Evolutionary conservation across 768 basidiomycete genomes (phyloP).

Genomic region (Agrocybe pediades): DNA sequence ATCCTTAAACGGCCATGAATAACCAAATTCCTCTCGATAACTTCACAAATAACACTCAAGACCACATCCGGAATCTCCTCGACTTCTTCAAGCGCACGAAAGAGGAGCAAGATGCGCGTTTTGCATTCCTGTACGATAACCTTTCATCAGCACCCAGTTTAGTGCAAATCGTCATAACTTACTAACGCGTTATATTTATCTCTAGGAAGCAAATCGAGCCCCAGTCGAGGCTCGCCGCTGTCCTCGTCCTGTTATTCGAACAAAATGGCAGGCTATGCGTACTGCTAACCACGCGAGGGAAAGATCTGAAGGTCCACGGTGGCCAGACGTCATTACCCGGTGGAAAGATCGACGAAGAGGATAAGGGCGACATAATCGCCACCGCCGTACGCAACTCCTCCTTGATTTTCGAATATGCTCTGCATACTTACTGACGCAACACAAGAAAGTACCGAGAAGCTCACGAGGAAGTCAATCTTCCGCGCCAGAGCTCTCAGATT

Average conservation of each 20-base stretch:
- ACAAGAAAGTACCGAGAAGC: conserved; percentile 59
- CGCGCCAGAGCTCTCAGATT: conserved; percentile 52
- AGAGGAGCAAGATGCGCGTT: conserved; percentile 23
- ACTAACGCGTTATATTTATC: background rate
- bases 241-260: conserved; percentile 76
- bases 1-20: too few species aligned
- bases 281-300: conserved; percentile 80
- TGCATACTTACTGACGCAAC: too few species aligned
- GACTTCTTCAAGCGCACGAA: conserved; percentile 20
- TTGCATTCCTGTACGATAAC: conserved; percentile 50
- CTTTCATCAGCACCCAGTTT: conserved; percentile 1
- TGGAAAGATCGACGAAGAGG: conserved; percentile 71
- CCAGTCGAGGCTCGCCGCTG: conserved; percentile 58
- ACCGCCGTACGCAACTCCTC: conserved; percentile 69
- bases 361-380: conserved; percentile 50
- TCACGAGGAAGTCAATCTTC: conserved; percentile 75
- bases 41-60: conserved; percentile 10
- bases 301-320: conserved; percentile 65
- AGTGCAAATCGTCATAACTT: background rate
- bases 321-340: conserved; percentile 84
- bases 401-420: too few species aligned
- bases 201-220: conserved; percentile 16
- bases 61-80: conserved; percentile 36
- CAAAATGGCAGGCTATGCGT: conserved; percentile 64
- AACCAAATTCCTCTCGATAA: too few species aligned